Percentiles rank a stretch among this genome's conserved stretches.
phyloP scores from a whole-genome alignment of 1,139 yeast species.

The Diutina ranongensis region DNA sequence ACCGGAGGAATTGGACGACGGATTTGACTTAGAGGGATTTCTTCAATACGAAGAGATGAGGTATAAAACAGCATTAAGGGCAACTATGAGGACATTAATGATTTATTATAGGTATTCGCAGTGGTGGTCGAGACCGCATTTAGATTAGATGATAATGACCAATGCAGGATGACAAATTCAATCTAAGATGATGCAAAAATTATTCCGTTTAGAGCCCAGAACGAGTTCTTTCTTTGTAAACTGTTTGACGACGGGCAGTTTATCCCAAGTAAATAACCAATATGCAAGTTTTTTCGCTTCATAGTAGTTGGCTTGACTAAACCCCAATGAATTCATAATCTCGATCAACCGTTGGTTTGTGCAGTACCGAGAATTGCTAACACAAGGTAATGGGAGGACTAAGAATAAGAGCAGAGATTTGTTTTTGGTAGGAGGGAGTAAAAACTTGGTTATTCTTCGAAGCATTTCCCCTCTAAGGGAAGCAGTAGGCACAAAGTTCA shows the following conservation, averaged over 20 bases:
- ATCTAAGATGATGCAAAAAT: constrained; percentile 39
- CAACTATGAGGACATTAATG: no score
- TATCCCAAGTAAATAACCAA: constrained; percentile 29
- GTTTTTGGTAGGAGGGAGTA: constrained; percentile 22
- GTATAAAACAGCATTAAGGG: background rate
- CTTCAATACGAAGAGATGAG: constrained; percentile 16
- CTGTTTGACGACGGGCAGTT: background rate
- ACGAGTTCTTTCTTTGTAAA: constrained; percentile 36
- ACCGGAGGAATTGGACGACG: constrained; percentile 80
- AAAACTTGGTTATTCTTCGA: constrained; percentile 43
- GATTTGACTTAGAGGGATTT: constrained; percentile 54
- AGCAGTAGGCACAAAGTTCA: constrained; percentile 78
- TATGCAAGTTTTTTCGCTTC: constrained; percentile 71
- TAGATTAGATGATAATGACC: background rate
- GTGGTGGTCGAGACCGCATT: no score
- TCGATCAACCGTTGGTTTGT: constrained; percentile 29
- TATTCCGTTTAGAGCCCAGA: constrained; percentile 47
- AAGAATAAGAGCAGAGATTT: constrained; percentile 40
- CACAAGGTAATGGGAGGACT: constrained; percentile 83
- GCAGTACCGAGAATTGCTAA: constrained; percentile 70
- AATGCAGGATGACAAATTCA: background rate
- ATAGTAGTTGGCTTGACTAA: constrained; percentile 31
- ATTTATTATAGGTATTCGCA: no score
- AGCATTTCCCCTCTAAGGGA: constrained; percentile 69
- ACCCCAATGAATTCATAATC: constrained; percentile 54